Conservation (phyloP, 1,284 basidiomycete genomes). For the Malassezia globosa region DNA sequence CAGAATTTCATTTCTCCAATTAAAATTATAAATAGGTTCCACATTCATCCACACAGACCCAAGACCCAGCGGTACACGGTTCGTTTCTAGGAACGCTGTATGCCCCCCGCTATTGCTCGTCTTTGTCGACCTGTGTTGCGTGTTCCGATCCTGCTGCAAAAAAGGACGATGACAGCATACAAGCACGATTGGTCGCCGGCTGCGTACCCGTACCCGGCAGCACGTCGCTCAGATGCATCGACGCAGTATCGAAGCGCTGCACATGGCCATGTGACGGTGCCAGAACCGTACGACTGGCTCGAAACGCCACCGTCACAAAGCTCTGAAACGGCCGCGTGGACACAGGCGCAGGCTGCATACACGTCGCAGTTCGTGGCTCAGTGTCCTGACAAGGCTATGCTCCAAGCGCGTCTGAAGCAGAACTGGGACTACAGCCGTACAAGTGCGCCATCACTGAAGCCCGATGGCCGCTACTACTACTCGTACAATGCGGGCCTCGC, state of each 20-base stretch:
- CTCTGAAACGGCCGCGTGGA: constrained; percentile 38
- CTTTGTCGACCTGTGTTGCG: neutral
- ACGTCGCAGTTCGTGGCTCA: constrained; percentile 28
- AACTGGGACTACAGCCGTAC: constrained; percentile 41
- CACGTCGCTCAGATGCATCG: constrained; percentile 33
- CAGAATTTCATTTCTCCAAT: too few species aligned
- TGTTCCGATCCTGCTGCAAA: neutral
- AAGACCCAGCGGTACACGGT: too few species aligned
- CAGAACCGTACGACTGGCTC: constrained; percentile 44
- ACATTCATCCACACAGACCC: too few species aligned
- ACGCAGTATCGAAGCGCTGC: constrained; percentile 29
- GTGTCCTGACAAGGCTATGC: constrained; percentile 30
- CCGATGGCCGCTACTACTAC: constrained; percentile 41
- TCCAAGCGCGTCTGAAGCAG: constrained; percentile 32
- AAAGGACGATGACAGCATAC: neutral
- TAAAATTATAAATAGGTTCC: too few species aligned
- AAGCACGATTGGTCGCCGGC: constrained; percentile 7
- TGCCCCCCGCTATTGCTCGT: neutral
- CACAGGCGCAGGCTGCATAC: constrained; percentile 34
- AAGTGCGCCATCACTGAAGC: constrained; percentile 36
- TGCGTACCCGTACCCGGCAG: constrained; percentile 29
- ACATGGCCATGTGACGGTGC: constrained; percentile 35
- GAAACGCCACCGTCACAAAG: constrained; percentile 39
- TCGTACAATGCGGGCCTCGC: constrained; percentile 41
- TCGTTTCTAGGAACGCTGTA: neutral